A percentile compares a stretch with the other conserved stretches of the same genome.
These are phyloP conservation scores for Pyrenochaeta sp. DNA, from an alignment of 2,329 filamentous ascomycete genomes.

Conservation along the genomic window DNA sequence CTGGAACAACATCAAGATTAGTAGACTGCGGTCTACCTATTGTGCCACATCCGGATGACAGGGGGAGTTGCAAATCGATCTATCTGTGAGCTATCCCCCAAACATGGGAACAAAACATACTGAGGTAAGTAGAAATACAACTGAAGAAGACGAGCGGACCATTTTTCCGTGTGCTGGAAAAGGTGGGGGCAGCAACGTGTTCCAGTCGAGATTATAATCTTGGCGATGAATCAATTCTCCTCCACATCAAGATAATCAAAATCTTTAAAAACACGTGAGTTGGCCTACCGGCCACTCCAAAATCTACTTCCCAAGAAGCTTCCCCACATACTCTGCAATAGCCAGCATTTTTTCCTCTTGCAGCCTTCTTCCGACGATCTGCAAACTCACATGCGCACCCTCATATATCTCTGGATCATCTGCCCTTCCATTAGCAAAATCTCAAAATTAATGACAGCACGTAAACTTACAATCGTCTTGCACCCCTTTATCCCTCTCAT, in stretches of 20 bases:
- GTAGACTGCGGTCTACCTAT: neutral
- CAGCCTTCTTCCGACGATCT: slow-evolving; percentile 48
- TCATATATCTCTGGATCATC: slow-evolving; percentile 52
- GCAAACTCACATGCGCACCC: slow-evolving; percentile 48
- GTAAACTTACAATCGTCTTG: slow-evolving; percentile 40
- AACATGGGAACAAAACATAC: too few species aligned
- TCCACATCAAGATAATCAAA: too few species aligned
- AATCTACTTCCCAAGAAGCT: slow-evolving; percentile 20
- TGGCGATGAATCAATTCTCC: too few species aligned
- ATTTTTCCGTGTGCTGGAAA: neutral
- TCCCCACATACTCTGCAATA: slow-evolving; percentile 44
- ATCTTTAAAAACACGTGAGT: neutral
- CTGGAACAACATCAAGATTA: neutral
- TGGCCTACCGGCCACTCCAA: neutral
- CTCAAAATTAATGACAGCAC: neutral
- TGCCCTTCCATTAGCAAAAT: slow-evolving; percentile 22
- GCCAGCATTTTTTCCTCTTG: slow-evolving; percentile 52
- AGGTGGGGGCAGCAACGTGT: neutral
- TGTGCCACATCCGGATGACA: too few species aligned
- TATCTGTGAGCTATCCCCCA: too few species aligned
- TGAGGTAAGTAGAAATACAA: too few species aligned
- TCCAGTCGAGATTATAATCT: too few species aligned
- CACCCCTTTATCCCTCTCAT: slow-evolving; percentile 36
- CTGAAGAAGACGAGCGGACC: too few species aligned
- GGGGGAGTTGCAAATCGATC: too few species aligned